These are phyloP conservation scores for Annulohypoxylon nitens DNA, from an alignment of 495 filamentous ascomycete genomes.

Conservation along the genomic window DNA sequence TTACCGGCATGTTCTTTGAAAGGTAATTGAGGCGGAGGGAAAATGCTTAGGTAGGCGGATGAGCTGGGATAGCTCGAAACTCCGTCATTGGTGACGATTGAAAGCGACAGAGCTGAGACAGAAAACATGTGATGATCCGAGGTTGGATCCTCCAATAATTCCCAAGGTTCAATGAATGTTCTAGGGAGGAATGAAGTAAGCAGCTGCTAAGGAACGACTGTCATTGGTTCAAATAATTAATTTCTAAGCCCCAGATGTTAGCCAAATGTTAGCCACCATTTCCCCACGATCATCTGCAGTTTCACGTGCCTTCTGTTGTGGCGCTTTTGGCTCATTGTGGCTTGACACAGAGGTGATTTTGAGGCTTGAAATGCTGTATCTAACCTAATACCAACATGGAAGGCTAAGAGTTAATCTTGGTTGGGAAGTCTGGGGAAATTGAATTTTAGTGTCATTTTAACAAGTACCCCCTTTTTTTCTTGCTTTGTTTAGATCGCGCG, in stretches of 20 bases:
- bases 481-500: not conserved
- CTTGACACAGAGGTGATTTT: not conserved
- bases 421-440: constrained; percentile 28
- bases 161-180: not conserved
- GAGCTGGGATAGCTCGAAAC: constrained; percentile 25
- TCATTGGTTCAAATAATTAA: not conserved
- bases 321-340: not conserved
- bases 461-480: not conserved
- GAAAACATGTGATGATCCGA: constrained; percentile 49
- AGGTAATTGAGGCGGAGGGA: constrained; percentile 15
- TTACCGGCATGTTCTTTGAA: constrained; percentile 23
- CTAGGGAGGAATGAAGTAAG: not conserved
- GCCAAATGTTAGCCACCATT: constrained; percentile 36
- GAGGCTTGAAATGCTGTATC: not conserved
- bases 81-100: constrained; percentile 48
- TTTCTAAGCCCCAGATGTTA: constrained; percentile 20
- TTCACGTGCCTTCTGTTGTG: not conserved
- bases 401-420: not conserved
- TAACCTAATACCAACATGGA: not conserved
- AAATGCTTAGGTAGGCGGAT: constrained; percentile 13
- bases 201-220: not conserved
- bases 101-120: constrained; percentile 40
- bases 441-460: constrained; percentile 14
- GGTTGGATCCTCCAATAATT: constrained; percentile 36
- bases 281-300: constrained; percentile 32